Conservation (phyloP, 164 flowering plant species). For the Malania oleifera region DNA sequence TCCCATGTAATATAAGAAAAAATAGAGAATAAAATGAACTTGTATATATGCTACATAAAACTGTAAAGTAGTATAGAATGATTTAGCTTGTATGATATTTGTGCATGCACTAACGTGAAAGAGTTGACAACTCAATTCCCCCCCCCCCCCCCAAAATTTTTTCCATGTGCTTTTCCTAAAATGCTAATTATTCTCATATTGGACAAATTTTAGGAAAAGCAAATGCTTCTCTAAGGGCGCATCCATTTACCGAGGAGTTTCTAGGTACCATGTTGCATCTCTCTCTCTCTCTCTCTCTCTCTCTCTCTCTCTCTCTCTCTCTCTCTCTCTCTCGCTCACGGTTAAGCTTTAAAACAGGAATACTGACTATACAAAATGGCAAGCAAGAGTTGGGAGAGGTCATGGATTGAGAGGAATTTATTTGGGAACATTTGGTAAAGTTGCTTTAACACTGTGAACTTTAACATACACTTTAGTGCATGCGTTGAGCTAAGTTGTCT, state of each 20-base stretch:
- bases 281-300: neutral
- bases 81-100: too few relatives aligned
- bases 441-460: too few relatives aligned
- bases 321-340: neutral
- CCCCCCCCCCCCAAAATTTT: too few relatives aligned
- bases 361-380: constrained; percentile 15
- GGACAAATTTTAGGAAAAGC: constrained; percentile 6
- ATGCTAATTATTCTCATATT: neutral
- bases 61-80: too few relatives aligned
- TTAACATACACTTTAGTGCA: too few relatives aligned
- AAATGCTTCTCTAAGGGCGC: constrained; percentile 13
- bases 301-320: neutral
- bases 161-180: neutral
- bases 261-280: neutral
- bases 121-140: too few relatives aligned
- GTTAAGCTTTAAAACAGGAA: constrained; percentile 4
- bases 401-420: constrained; percentile 1
- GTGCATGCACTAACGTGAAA: too few relatives aligned
- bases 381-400: constrained; percentile 17
- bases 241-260: constrained; percentile 18
- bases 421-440: constrained; percentile 22
- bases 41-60: too few relatives aligned
- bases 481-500: too few relatives aligned
- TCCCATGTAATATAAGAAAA: too few relatives aligned
- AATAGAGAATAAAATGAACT: too few relatives aligned